Base-by-base conservation (phyloP, 164 flowering plant species). In the Tetracentron sinense region DNA sequence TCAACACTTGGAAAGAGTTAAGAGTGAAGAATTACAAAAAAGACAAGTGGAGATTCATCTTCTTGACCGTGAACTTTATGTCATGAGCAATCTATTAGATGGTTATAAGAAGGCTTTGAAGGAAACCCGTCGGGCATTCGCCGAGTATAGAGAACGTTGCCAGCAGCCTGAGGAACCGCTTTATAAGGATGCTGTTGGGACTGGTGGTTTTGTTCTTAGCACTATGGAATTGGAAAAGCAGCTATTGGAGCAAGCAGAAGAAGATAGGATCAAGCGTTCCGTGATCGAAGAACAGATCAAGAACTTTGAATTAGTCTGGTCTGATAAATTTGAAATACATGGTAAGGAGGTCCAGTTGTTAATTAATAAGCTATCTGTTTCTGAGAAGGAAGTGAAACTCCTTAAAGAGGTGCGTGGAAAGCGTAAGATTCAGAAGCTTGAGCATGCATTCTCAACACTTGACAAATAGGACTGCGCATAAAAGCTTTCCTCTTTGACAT, bases 21-120 rank as follows among this genome's bases (percentile, higher is more conserved):
- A 66, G 62, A 23, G 16, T 20, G 90, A 83, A 31, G 87, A 81
- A 61, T 67, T 72, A 14, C 81, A 81, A 46, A 82, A 70, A 70
- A 82, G 67, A 56, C 75, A 86, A 23, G 6, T 38, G 51, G 88
- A 85, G 67, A 64, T 80, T 2, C 72, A 64, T 70, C 75, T 80
- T 65, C 82, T 77, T 56, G 85, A 85, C 49, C 79, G 75, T 42
- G 97, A 95, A 61, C 82, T 95, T 0, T 63, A 29, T 68, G 31
- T 82, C 46, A 87, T 92, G 92, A 71, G 56, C 38, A 72, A 74
- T 52, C 74, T 92, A 6, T 50, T 88, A 49, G 72, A 79, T 20
- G 87, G 84, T 48, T 95, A 95, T 46, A 87, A 82, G 62, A 85
- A 77, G 74, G 96, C 91, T 44, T 67, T 92, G 69, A 83, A 78